Evolutionary conservation across 2,329 filamentous ascomycete genomes (phyloP).

Genomic region (Chalaropsis ovoidea): DNA sequence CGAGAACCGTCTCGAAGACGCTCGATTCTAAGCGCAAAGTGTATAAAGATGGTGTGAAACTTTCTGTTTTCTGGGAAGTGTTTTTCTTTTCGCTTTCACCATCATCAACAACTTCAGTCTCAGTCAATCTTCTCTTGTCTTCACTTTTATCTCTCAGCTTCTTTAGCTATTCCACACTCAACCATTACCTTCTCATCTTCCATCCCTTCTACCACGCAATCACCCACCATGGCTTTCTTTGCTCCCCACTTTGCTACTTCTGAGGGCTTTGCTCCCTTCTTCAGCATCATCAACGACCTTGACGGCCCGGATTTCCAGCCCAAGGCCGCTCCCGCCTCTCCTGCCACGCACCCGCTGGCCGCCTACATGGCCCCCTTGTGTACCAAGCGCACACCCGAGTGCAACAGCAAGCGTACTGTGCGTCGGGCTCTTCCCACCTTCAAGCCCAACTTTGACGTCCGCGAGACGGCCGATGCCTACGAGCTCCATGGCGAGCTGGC

Average conservation of each 20-base stretch:
- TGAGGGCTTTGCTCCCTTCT: constrained; percentile 49
- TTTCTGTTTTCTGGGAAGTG: not conserved
- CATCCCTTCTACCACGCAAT: constrained; percentile 24
- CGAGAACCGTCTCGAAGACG: constrained; percentile 13
- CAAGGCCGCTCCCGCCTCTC: constrained; percentile 22
- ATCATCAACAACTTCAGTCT: constrained; percentile 10
- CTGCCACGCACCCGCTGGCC: not conserved
- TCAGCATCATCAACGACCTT: constrained; percentile 55
- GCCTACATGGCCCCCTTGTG: constrained; percentile 3
- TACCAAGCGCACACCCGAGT: not conserved
- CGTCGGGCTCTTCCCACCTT: constrained; percentile 43
- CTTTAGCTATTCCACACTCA: not conserved
- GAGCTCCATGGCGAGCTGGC: constrained; percentile 74
- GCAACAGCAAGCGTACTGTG: not conserved
- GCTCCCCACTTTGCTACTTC: constrained; percentile 43
- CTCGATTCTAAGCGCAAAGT: constrained; percentile 8
- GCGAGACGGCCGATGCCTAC: constrained; percentile 57
- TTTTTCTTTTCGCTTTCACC: not conserved
- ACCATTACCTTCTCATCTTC: not conserved
- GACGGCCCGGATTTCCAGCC: constrained; percentile 43
- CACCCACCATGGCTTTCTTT: constrained; percentile 51
- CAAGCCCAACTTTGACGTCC: constrained; percentile 68
- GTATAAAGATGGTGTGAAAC: constrained; percentile 15
- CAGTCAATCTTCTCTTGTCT: constrained; percentile 9
- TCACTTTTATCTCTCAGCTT: constrained; percentile 5